Percentiles rank a stretch among this genome's conserved stretches.
phyloP scores from a whole-genome alignment of 164 flowering plant species.

The Echeveria elegans region DNA sequence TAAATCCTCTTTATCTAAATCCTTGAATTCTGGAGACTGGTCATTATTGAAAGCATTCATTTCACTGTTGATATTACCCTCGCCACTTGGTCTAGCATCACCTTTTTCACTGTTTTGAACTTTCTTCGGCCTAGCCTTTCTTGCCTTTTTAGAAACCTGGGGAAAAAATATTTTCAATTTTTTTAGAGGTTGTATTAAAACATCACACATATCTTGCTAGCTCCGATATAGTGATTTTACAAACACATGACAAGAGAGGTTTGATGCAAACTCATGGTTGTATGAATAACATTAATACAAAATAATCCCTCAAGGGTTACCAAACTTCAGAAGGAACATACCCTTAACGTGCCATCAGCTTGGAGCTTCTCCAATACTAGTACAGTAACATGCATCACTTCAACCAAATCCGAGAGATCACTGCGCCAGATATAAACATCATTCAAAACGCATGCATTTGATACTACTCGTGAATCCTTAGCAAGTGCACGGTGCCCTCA shows the following conservation, averaged over 20 bases:
- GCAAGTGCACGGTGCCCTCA: not conserved
- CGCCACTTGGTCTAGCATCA: slow-evolving; percentile 15
- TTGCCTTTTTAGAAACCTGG: slow-evolving; percentile 74
- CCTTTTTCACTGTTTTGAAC: slow-evolving; percentile 16
- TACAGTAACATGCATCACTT: slow-evolving; percentile 53
- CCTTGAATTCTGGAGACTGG: slow-evolving; percentile 15
- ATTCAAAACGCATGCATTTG: not conserved
- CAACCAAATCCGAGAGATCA: slow-evolving; percentile 90
- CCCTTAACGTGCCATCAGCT: slow-evolving; percentile 79
- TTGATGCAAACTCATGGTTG: not conserved
- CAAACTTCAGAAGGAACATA: slow-evolving; percentile 20
- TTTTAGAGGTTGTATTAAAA: no score
- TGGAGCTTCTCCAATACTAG: slow-evolving; percentile 84
- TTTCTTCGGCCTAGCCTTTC: slow-evolving; percentile 49
- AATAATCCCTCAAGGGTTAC: not conserved
- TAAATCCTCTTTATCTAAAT: slow-evolving; percentile 10
- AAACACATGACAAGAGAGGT: not conserved
- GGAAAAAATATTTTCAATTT: slow-evolving; percentile 12
- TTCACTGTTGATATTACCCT: slow-evolving; percentile 6
- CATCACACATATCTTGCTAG: no score
- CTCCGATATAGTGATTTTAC: not conserved
- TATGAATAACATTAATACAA: not conserved
- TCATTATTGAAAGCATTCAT: slow-evolving; percentile 18
- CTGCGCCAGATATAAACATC: slow-evolving; percentile 25
- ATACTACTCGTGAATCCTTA: not conserved